Percentiles rank a stretch among this genome's conserved stretches.
Evolutionary conservation across 1,284 basidiomycete species (phyloP).

Genomic region (Cutaneotrichosporon dermatis): DNA sequence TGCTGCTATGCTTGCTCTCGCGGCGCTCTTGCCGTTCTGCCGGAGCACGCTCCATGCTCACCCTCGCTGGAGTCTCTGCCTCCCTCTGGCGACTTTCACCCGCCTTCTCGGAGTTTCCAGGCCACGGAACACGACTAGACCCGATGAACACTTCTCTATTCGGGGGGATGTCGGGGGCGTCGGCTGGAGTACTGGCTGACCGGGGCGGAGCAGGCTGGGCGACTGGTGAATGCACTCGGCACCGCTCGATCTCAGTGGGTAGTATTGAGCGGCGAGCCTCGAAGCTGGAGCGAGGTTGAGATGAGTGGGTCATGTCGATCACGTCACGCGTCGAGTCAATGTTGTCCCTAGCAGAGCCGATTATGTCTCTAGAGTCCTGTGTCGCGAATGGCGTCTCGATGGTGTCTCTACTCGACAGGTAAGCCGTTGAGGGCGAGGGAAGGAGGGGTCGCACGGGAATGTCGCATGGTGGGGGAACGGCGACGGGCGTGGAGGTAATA

Average conservation of each 20-base stretch:
- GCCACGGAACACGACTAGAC: no score
- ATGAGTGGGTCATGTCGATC: neutral
- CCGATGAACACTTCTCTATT: no score
- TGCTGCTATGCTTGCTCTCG: no score
- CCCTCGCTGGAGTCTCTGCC: no score
- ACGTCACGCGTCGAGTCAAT: no score
- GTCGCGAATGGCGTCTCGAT: constrained; percentile 1
- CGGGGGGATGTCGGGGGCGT: no score
- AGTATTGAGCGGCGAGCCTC: neutral
- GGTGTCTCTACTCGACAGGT: neutral
- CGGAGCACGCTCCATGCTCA: no score
- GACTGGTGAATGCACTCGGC: no score
- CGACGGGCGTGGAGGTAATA: neutral
- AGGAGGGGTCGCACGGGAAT: neutral
- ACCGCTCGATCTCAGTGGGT: neutral
- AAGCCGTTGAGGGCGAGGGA: neutral
- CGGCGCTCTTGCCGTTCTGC: no score
- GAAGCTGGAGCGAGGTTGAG: neutral
- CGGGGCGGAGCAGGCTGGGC: neutral
- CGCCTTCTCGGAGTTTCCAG: no score
- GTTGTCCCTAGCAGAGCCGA: no score
- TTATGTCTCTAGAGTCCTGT: neutral
- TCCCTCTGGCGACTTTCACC: no score
- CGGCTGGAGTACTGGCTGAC: neutral
- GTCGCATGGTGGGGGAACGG: neutral